phyloP scores from a whole-genome alignment of 352 stramenopile genomes.

The Globisporangium parvum region DNA sequence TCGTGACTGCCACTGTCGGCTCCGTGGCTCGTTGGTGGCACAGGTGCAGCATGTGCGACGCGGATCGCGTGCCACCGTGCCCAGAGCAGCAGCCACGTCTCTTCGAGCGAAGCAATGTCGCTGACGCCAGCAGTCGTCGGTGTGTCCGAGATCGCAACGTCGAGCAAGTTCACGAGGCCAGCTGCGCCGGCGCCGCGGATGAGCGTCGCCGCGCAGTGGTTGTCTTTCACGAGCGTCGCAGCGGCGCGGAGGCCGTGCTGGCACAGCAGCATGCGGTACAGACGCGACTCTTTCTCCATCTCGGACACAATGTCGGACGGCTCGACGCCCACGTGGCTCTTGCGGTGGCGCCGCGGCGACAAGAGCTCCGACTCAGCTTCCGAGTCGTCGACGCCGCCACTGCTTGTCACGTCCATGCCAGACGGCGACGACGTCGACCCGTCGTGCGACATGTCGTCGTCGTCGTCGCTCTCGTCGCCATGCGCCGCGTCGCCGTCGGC shows the following conservation, averaged over 20 bases:
- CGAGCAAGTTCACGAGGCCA: conserved; percentile 60
- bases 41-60: conserved; percentile 32
- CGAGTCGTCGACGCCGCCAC: conserved; percentile 42
- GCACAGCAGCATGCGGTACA: conserved; percentile 72
- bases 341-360: conserved; percentile 20
- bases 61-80: conserved; percentile 66
- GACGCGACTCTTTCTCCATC: conserved; percentile 71
- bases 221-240: conserved; percentile 65
- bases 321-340: conserved; percentile 16
- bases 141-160: conserved; percentile 66
- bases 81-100: conserved; percentile 78
- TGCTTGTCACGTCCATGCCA: conserved; percentile 46
- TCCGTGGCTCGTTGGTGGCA: conserved; percentile 17
- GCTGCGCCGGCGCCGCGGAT: conserved; percentile 45
- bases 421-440: conserved; percentile 60
- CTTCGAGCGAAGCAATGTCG: conserved; percentile 70
- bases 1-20: conserved; percentile 16
- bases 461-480: conserved; percentile 67
- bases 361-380: conserved; percentile 47
- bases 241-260: conserved; percentile 71
- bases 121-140: conserved; percentile 56
- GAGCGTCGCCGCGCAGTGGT: conserved; percentile 54
- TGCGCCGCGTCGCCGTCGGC: conserved; percentile 23
- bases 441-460: conserved; percentile 83
- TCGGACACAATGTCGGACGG: conserved; percentile 49